These are phyloP conservation scores for Bimuria novae-zelandiae DNA, from an alignment of 2,329 filamentous ascomycete species.

Conservation along the genomic window DNA sequence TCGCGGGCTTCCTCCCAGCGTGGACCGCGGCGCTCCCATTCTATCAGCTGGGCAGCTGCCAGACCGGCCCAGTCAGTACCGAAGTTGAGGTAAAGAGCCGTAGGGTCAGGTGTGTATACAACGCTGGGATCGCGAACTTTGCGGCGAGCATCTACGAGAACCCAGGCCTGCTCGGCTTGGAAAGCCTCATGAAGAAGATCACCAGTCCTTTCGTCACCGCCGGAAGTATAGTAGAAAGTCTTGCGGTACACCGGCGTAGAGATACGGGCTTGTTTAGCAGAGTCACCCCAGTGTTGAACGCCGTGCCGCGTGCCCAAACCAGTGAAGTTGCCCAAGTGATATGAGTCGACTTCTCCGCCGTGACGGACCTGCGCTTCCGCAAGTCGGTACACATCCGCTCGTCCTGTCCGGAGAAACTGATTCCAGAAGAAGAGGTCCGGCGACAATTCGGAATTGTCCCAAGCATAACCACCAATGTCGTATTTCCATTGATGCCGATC, in stretches of 20 bases:
- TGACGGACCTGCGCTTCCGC: conserved; percentile 64
- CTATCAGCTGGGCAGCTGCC: conserved; percentile 62
- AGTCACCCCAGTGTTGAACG: conserved; percentile 65
- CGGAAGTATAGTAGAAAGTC: conserved; percentile 61
- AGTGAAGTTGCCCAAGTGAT: conserved; percentile 62
- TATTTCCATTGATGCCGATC: conserved; percentile 66
- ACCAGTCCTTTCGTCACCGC: conserved; percentile 61
- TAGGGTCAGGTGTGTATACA: conserved; percentile 50
- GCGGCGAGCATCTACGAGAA: conserved; percentile 60
- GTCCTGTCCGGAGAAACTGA: conserved; percentile 64
- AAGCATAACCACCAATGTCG: conserved; percentile 66
- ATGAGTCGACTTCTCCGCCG: conserved; percentile 65
- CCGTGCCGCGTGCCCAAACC: conserved; percentile 67
- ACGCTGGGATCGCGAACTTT: conserved; percentile 62
- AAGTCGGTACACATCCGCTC: conserved; percentile 61
- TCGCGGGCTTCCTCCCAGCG: conserved; percentile 58
- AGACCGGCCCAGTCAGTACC: conserved; percentile 65
- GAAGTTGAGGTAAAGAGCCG: conserved; percentile 55
- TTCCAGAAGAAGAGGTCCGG: conserved; percentile 67
- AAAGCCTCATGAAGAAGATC: conserved; percentile 59
- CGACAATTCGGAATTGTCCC: conserved; percentile 68
- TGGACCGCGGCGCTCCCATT: conserved; percentile 62
- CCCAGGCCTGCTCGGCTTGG: conserved; percentile 59
- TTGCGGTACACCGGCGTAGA: conserved; percentile 63
- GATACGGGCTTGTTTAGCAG: conserved; percentile 65